These are phyloP conservation scores for Arthrobotrys sphaeroides DNA, from an alignment of 2,329 filamentous ascomycete species.

Conservation along the genomic window DNA sequence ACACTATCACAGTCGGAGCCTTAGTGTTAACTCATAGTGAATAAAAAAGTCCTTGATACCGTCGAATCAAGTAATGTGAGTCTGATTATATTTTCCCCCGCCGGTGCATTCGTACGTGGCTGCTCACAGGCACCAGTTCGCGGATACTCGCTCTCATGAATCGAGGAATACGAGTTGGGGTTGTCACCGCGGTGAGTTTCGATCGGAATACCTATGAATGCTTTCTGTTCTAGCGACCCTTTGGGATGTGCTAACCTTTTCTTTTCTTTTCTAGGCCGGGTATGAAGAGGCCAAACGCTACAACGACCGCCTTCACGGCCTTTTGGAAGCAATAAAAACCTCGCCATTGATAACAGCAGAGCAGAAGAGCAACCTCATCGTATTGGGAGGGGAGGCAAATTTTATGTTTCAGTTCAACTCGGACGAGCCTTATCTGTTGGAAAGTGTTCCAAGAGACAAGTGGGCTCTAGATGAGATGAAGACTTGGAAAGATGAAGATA, in stretches of 20 bases:
- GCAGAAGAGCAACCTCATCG: constrained; percentile 81
- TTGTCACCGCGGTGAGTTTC: constrained; percentile 77
- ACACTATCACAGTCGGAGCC: background rate
- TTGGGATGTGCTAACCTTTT: background rate
- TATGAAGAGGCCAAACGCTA: constrained; percentile 90
- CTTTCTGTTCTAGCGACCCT: background rate
- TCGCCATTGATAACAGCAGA: constrained; percentile 69
- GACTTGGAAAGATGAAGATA: constrained; percentile 78
- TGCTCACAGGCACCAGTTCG: constrained; percentile 17
- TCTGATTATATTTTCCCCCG: background rate
- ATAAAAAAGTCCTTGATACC: constrained; percentile 44
- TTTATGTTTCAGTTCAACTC: constrained; percentile 83
- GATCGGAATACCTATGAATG: background rate
- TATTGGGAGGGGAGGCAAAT: constrained; percentile 96
- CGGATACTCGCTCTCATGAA: constrained; percentile 75
- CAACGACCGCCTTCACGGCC: constrained; percentile 83
- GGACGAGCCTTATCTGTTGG: constrained; percentile 72
- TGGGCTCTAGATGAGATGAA: constrained; percentile 84
- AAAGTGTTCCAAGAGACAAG: constrained; percentile 71
- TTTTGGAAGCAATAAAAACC: constrained; percentile 78
- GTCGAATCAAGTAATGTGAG: constrained; percentile 51
- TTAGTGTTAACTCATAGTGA: background rate
- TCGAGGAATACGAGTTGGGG: constrained; percentile 84
- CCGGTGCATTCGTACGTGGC: too few relatives aligned
- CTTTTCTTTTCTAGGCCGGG: constrained; percentile 68